Base-by-base conservation (phyloP, 176 grass and related monocot species). In the Olyra latifolia region DNA sequence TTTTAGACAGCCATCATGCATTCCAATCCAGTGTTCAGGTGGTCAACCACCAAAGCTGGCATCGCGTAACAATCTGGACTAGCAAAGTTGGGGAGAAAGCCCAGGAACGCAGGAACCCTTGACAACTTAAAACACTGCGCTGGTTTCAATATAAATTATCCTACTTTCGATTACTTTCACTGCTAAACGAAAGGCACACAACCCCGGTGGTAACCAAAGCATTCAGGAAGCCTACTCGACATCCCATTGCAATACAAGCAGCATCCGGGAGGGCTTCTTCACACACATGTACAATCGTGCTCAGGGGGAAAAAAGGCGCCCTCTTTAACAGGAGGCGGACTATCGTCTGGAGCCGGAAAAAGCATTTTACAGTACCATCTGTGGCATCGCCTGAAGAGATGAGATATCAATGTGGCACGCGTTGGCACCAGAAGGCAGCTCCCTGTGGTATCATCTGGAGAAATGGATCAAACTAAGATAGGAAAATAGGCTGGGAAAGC, bases 221-320 rank as follows among this genome's bases (percentile, higher is more conserved):
- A 75, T 61, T 27, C 20, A 29, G 50, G 30, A 75, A 43, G 71
- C 35, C 30, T 43, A 44, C 63, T 69, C 10, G 45, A 53, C 81
- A 89, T 69, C 81, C 53, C 38, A 38, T 44, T 84, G 77, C 76
- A 75, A 8, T 55, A 54, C 40, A 27, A 19, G 14, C 14, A 69
- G 50, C 41, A 15, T 58, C 42, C 16, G n/a, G 82, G 63, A 89
- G 82, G 71, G 87, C 87, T 82, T 80, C 53, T 25, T 55, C 9
- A 28, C 75, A 71, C 57, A 84, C 55, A 10, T 80, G 14, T 76
- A 75, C 76, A 67, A 12, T 41, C 28, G 58, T 39, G 38, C 66
- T 65, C 74, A 27, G n/a, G n/a, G 23, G 42, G 48, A 73, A 71
- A 40, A 17, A 53, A 15, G 16, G 46, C 23, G 43, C 23, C 4